Base-by-base conservation (phyloP, 2,329 filamentous ascomycete genomes). In the Calonectria hawksworthii region DNA sequence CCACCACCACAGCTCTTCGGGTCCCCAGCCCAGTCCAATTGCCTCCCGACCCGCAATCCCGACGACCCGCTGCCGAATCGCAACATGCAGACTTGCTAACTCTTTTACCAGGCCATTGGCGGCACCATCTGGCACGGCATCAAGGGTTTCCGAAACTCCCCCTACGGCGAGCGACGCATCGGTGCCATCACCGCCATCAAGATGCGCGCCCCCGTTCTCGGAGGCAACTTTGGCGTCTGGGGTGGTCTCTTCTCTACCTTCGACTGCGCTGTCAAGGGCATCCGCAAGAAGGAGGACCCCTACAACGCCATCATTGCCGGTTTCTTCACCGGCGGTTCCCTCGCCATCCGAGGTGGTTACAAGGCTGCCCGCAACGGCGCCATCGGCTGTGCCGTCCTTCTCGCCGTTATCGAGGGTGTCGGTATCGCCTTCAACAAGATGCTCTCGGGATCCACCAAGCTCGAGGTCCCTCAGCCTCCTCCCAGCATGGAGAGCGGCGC, bases 161-260 rank as follows among this genome's bases (percentile, higher is more conserved):
- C 95, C 47, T 95, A 98, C 85, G 97, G 97, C 85, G 97, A 99
- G 89, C 92, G 97, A 85, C 92, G 96, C 86, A 96, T 99, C 89
- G 97, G 97, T 85, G 95, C 97, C 80, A 91, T 99, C 87, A 98
- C 96, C 82, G 97, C 97, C 75, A 96, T 99, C 87, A 99, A 99
- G 90, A 96, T 97, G 84, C 94, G 97, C 84, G 97, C 97, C 52
- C 97, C 97, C 3, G 96, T 99, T 41, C 91, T 99, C 63, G 97
- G 97, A 83, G 97, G 97, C 83, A 99, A 99, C 90, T 99, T 99
- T 82, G 96, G 96, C 82, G 95, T 98, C 72, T 99, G 97, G 96
- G 96, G 97, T 84, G 97, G 97, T 79, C 89, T 99, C 73, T 99
- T 99, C 90, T 95, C 93, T 81, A 98, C 95, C 76, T 99, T 96